Evolutionary conservation across 306 rosid species (phyloP).

Genomic region (Inga leiocalycina): DNA sequence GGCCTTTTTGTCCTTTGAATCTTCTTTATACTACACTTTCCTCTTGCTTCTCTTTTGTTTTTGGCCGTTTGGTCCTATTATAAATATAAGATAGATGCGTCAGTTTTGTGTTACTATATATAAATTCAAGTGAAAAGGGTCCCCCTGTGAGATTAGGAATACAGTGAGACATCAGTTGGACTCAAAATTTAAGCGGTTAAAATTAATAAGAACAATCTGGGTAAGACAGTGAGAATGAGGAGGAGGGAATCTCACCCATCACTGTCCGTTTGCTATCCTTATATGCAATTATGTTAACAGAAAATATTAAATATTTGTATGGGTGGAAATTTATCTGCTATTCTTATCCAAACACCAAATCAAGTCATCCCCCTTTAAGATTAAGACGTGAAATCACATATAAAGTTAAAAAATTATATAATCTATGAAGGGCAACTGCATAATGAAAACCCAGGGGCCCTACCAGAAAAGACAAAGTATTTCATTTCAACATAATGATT

Average conservation of each 20-base stretch:
- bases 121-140: background rate
- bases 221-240: background rate
- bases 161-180: background rate
- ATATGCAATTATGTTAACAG: conserved; percentile 2
- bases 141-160: background rate
- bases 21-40: background rate
- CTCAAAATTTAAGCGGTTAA: background rate
- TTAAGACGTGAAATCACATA: conserved; percentile 19
- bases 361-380: background rate
- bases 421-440: conserved; percentile 16
- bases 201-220: background rate
- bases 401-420: background rate
- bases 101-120: background rate
- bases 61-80: background rate
- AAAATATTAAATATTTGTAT: background rate
- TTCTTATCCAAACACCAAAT: conserved; percentile 16
- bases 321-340: background rate
- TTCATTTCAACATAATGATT: background rate
- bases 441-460: conserved; percentile 33
- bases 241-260: background rate
- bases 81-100: background rate
- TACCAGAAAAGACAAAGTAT: conserved; percentile 30
- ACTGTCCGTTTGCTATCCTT: background rate
- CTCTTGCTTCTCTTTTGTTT: background rate
- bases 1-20: background rate